Conservation (phyloP, 192 early-diverging fungal species). For the Podochytrium sp. region DNA sequence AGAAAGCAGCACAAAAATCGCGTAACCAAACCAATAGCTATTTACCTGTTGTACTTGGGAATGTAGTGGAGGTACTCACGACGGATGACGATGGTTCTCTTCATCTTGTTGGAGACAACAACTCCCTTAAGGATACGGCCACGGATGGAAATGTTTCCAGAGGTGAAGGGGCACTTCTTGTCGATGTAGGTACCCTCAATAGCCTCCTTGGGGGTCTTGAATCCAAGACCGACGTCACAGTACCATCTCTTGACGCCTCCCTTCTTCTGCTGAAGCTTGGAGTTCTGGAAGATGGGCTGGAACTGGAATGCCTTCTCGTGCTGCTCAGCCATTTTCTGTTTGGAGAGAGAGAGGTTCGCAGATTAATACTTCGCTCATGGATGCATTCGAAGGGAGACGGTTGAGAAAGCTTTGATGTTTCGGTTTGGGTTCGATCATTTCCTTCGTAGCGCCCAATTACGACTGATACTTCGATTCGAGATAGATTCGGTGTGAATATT, state of each 20-base stretch:
- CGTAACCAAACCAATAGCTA: constrained; percentile 28
- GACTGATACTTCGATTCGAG: no score
- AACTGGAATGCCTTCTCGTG: constrained; percentile 97
- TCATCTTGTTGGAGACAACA: constrained; percentile 96
- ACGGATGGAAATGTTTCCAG: constrained; percentile 91
- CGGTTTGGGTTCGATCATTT: no score
- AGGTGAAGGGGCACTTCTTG: constrained; percentile 99
- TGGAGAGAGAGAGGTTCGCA: no score
- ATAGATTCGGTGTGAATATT: no score
- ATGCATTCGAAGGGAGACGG: no score
- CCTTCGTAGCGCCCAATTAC: no score
- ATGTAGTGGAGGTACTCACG: constrained; percentile 99
- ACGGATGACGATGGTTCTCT: constrained; percentile 97
- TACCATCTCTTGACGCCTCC: constrained; percentile 86
- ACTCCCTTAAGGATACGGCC: constrained; percentile 95
- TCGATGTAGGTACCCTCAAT: constrained; percentile 98
- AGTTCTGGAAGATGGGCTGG: constrained; percentile 95
- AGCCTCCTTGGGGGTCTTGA: constrained; percentile 98
- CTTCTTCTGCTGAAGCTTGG: constrained; percentile 68
- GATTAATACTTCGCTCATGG: no score
- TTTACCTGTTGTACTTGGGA: constrained; percentile 94
- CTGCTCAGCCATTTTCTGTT: constrained; percentile 59
- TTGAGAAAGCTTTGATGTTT: no score
- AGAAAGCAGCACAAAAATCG: background rate
- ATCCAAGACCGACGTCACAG: constrained; percentile 98